Conservation (phyloP, 768 basidiomycete genomes). For the Myochromella boudieri region DNA sequence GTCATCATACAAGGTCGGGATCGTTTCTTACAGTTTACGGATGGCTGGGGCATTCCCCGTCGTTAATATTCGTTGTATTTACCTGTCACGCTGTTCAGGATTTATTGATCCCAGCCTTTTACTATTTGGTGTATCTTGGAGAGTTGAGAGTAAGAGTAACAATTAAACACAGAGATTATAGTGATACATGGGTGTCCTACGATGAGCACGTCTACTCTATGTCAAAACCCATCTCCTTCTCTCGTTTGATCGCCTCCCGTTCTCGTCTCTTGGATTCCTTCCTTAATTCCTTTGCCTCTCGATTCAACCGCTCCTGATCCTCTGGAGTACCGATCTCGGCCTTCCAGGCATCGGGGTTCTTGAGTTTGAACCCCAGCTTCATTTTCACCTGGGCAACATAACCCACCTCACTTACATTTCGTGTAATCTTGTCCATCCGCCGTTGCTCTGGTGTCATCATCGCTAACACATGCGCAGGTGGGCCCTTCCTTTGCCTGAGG, state of each 20-base stretch:
- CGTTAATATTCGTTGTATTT: background rate
- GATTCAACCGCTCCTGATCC: constrained; percentile 28
- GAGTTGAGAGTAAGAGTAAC: too few relatives aligned
- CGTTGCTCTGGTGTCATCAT: constrained; percentile 50
- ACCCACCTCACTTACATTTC: constrained; percentile 63
- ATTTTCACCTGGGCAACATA: constrained; percentile 69
- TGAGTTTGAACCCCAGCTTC: constrained; percentile 50
- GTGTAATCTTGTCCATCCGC: constrained; percentile 48
- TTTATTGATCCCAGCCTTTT: too few relatives aligned
- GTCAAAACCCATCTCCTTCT: background rate
- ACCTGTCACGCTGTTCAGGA: background rate
- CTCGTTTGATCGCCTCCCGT: background rate
- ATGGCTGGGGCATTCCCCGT: background rate
- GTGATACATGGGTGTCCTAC: too few relatives aligned
- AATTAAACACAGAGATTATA: too few relatives aligned
- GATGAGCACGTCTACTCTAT: background rate
- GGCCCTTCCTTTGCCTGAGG: constrained; percentile 48
- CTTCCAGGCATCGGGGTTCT: constrained; percentile 35
- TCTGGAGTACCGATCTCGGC: constrained; percentile 28
- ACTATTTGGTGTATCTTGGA: too few relatives aligned
- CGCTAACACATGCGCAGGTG: constrained; percentile 61
- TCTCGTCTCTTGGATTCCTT: constrained; percentile 29
- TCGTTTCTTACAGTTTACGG: background rate
- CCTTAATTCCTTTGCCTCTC: constrained; percentile 21
- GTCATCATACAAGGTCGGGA: background rate